phyloP scores from a whole-genome alignment of 768 basidiomycete species.

The Kwoniella shandongensis region DNA sequence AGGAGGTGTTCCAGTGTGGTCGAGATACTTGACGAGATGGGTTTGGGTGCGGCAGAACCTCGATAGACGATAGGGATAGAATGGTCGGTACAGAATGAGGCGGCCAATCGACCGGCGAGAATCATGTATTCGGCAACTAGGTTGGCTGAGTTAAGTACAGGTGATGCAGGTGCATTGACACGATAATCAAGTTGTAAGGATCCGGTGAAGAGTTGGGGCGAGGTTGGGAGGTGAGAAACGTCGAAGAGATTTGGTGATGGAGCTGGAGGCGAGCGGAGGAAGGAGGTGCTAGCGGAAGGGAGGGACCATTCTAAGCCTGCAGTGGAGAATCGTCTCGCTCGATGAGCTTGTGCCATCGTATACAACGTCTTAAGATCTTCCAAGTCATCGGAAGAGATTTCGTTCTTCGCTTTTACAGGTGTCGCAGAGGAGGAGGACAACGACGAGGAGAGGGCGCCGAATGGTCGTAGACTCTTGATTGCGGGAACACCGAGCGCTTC shows the following conservation, averaged over 20 bases:
- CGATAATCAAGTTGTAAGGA: constrained; percentile 8
- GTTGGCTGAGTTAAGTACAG: neutral
- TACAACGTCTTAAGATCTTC: constrained; percentile 31
- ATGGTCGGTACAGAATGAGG: constrained; percentile 65
- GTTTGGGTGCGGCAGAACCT: constrained; percentile 45
- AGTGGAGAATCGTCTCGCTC: constrained; percentile 19
- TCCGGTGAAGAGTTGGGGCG: constrained; percentile 8
- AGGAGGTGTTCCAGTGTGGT: constrained; percentile 58
- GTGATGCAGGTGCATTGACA: neutral
- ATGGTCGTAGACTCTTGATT: constrained; percentile 13
- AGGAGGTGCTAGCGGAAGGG: constrained; percentile 12
- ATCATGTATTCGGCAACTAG: constrained; percentile 82
- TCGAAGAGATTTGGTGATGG: constrained; percentile 25
- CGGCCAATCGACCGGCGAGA: constrained; percentile 71
- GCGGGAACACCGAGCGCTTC: constrained; percentile 26
- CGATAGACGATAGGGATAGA: constrained; percentile 68
- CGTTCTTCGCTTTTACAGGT: neutral
- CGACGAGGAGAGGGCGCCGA: constrained; percentile 15
- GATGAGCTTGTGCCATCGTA: constrained; percentile 17
- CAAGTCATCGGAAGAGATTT: constrained; percentile 9
- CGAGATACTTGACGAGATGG: constrained; percentile 35
- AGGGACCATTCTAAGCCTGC: constrained; percentile 27
- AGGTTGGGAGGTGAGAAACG: neutral
- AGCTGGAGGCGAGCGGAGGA: constrained; percentile 5
- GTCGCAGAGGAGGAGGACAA: neutral